Base-by-base conservation (phyloP, 2,329 filamentous ascomycete genomes). In the Plenodomus lindquistii region DNA sequence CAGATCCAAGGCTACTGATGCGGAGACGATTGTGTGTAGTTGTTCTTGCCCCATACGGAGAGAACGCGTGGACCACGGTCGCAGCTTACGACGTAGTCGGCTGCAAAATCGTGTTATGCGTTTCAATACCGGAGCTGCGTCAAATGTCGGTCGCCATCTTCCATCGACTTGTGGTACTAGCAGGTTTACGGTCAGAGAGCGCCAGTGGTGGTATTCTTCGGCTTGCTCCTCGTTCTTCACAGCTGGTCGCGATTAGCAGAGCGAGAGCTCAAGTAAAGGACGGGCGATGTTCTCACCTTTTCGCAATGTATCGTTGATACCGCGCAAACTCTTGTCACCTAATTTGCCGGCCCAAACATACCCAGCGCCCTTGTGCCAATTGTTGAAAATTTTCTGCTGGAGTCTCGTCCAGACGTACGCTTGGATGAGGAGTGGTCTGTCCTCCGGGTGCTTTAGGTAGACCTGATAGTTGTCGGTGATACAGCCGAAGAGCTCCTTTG, bases 321-420 rank as follows among this genome's bases (percentile, higher is more conserved):
- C 61, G 2, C 69, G 65, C 8, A 72, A 54, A 20, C 70, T 69
- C 40, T 64, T 60, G 50, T 72, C 69, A 18, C 69, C 69, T n/a
- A 71, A 55, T 42, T 66, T 70, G 22, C 67, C 69, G 1, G 69
- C 69, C 69, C 69, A 72, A 9, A 71, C 55, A 44, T 72, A 72
- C 24, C 69, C 69, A 44, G 66, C 66, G 17, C 69, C 69, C 35
- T 67, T 69, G 29, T 63, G 48, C 42, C 67, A 62, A 20, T 62
- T 70, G 56, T 60, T 70, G 55, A 72, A 72, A 35, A 72, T 65
- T 36, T 66, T 67, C n/a, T 65, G 60, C 29, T 71, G 69, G n/a
- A 72, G 46, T 36, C 56, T 65, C 34, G 59, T 67, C 69, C 69
- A 72, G 2, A 72, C 41, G 42, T 66, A 71, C 4, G 67, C 62